These are phyloP conservation scores for Boletellus sp. DNA, from an alignment of 768 basidiomycete species.

Conservation along the genomic window DNA sequence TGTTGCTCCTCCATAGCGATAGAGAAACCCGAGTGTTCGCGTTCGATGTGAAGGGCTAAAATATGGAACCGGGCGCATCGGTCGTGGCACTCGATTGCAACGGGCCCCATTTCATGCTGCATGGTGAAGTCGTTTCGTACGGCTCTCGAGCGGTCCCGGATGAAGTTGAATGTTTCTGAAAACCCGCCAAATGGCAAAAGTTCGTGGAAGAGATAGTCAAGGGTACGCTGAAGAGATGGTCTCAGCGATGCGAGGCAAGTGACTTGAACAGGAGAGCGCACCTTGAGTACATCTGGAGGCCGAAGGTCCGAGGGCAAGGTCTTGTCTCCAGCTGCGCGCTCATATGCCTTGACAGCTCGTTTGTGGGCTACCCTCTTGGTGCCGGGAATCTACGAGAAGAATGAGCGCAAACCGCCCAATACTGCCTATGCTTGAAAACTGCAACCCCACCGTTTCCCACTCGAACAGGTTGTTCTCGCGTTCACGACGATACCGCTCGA, in stretches of 20 bases:
- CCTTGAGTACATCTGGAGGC: constrained; percentile 80
- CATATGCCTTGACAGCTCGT: constrained; percentile 91
- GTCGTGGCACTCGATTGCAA: constrained; percentile 88
- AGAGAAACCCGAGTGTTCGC: constrained; percentile 55
- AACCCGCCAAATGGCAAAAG: constrained; percentile 71
- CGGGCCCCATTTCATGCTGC: constrained; percentile 72
- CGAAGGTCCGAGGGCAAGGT: constrained; percentile 88
- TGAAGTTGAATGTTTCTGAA: constrained; percentile 69
- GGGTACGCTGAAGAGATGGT: constrained; percentile 55
- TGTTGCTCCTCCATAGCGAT: constrained; percentile 81
- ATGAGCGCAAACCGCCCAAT: constrained; percentile 32
- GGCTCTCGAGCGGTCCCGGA: constrained; percentile 87
- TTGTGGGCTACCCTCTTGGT: constrained; percentile 84
- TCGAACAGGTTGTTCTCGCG: constrained; percentile 83
- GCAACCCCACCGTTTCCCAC: constrained; percentile 70
- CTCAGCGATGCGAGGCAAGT: neutral
- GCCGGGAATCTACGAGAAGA: constrained; percentile 58
- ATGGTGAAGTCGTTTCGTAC: constrained; percentile 94
- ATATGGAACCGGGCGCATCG: constrained; percentile 94
- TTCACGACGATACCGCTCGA: constrained; percentile 88
- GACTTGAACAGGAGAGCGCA: constrained; percentile 26
- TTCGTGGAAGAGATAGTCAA: constrained; percentile 89
- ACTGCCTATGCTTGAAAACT: constrained; percentile 1
- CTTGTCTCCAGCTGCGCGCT: constrained; percentile 92
- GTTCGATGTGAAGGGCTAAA: constrained; percentile 66